A percentile compares a stretch with the other conserved stretches of the same genome.
These are phyloP conservation scores for Penicillium robsamsonii DNA, from an alignment of 495 filamentous ascomycete species.

Conservation along the genomic window DNA sequence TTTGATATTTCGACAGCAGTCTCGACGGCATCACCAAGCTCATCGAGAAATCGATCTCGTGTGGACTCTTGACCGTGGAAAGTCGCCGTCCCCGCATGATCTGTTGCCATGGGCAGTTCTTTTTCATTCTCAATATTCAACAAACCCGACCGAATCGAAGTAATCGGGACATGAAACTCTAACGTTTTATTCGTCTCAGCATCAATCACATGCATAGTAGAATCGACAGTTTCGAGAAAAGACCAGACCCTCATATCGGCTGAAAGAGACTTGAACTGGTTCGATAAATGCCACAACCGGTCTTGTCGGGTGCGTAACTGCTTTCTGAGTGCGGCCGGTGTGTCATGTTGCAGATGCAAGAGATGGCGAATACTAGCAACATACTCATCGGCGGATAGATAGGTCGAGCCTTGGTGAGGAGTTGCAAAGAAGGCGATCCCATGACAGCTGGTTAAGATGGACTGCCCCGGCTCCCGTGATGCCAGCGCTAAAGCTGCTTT, in stretches of 20 bases:
- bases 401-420: constrained; percentile 64
- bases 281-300: constrained; percentile 48
- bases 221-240: constrained; percentile 64
- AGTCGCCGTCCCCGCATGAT: constrained; percentile 56
- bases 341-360: constrained; percentile 52
- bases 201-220: constrained; percentile 49
- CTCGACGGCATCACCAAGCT: constrained; percentile 44
- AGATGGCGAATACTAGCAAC: constrained; percentile 53
- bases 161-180: constrained; percentile 54
- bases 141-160: constrained; percentile 60
- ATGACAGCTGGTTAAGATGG: constrained; percentile 56
- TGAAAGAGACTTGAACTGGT: constrained; percentile 57
- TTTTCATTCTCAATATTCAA: constrained; percentile 55
- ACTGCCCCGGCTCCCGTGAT: constrained; percentile 35
- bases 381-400: constrained; percentile 58
- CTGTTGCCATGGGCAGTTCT: constrained; percentile 55
- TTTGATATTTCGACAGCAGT: constrained; percentile 42
- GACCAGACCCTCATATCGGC: constrained; percentile 66
- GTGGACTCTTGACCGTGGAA: constrained; percentile 55
- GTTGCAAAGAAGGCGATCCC: constrained; percentile 61
- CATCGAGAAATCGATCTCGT: constrained; percentile 48
- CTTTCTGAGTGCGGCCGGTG: constrained; percentile 49
- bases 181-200: constrained; percentile 29
- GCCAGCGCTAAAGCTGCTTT: constrained; percentile 57
- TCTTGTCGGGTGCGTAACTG: constrained; percentile 51